These are phyloP conservation scores for Teratosphaeria epicoccoides DNA, from an alignment of 2,329 filamentous ascomycete genomes.

Conservation along the genomic window DNA sequence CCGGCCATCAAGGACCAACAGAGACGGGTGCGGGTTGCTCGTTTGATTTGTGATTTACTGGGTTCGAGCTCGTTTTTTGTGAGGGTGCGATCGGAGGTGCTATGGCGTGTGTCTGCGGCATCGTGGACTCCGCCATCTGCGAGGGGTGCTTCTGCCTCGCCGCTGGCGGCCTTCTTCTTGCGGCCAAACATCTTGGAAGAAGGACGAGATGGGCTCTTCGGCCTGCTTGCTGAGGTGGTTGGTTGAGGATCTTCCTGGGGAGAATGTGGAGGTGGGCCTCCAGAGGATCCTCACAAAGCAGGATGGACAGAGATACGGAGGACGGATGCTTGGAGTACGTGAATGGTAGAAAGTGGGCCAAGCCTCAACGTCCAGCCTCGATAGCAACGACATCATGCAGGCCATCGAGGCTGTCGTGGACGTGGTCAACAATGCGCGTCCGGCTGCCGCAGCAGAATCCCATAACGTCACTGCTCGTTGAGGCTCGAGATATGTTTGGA, in stretches of 20 bases:
- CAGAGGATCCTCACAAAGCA: background rate
- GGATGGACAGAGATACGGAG: background rate
- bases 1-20: constrained; percentile 55
- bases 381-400: background rate
- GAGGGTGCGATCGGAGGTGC: constrained; percentile 17
- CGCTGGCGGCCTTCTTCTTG: constrained; percentile 15
- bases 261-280: background rate
- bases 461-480: background rate
- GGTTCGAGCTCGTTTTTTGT: constrained; percentile 20
- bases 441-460: background rate
- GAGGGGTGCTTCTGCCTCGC: constrained; percentile 4
- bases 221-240: background rate
- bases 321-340: background rate
- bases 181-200: constrained; percentile 23
- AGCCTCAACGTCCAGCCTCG: background rate
- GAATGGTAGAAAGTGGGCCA: background rate
- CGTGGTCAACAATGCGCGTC: background rate
- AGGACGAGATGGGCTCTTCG: background rate
- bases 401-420: background rate
- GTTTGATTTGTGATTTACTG: constrained; percentile 32
- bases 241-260: background rate
- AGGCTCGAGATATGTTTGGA: background rate
- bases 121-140: constrained; percentile 5
- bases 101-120: constrained; percentile 2
- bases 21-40: constrained; percentile 43